Conservation (phyloP, 2,329 filamentous ascomycete species). For the Rachicladosporium sp. region DNA sequence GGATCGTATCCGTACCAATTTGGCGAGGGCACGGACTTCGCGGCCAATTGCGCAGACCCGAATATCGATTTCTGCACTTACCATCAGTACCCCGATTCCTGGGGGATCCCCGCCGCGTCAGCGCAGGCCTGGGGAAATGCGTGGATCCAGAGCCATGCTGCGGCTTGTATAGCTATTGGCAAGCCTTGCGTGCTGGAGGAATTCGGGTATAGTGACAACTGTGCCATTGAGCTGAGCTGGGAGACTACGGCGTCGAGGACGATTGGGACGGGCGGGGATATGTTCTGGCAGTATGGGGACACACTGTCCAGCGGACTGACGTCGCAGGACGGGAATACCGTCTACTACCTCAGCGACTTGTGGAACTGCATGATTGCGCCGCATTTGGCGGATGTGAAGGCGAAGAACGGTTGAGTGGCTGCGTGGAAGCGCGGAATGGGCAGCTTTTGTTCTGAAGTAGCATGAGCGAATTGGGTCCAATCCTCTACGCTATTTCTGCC, state of each 20-base stretch:
- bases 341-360: constrained; percentile 9
- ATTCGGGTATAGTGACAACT: constrained; percentile 10
- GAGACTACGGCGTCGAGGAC: constrained; percentile 10
- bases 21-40: constrained; percentile 12
- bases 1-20: constrained; percentile 14
- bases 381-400: constrained; percentile 8
- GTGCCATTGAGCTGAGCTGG: constrained; percentile 10
- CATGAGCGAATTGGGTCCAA: too few relatives aligned
- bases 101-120: constrained; percentile 5
- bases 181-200: constrained; percentile 16
- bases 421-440: background rate
- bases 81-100: constrained; percentile 13
- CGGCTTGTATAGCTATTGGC: constrained; percentile 8
- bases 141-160: constrained; percentile 13
- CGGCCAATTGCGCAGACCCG: constrained; percentile 8
- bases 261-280: constrained; percentile 9
- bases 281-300: constrained; percentile 17
- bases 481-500: too few relatives aligned
- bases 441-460: too few relatives aligned
- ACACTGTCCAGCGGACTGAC: constrained; percentile 11
- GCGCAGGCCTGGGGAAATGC: constrained; percentile 10
- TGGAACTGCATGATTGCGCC: constrained; percentile 8
- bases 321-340: constrained; percentile 11
- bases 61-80: constrained; percentile 14
- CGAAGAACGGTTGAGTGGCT: background rate